Conservation (phyloP, 2,329 filamentous ascomycete genomes). For the Fusarium setosum region DNA sequence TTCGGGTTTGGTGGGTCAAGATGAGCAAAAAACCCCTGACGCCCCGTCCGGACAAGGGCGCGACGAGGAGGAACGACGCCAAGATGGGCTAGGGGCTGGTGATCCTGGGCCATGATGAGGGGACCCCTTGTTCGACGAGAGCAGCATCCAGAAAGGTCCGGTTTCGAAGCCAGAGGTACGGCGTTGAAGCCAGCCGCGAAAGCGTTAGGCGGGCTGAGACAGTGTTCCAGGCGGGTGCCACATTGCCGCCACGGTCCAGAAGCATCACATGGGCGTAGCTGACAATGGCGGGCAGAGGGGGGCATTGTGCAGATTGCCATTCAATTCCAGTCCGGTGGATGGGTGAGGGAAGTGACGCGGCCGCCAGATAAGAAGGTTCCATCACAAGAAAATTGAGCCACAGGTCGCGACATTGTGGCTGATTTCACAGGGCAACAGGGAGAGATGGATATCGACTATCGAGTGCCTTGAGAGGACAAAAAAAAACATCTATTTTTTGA, state of each 20-base stretch:
- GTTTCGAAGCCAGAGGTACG: conserved; percentile 24
- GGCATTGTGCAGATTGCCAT: neutral
- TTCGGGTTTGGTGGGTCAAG: conserved; percentile 36
- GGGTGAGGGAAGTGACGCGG: too few relatives aligned
- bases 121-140: neutral
- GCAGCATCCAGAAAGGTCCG: conserved; percentile 10
- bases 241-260: conserved; percentile 28
- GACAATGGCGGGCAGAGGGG: neutral
- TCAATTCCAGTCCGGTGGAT: neutral
- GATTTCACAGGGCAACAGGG: too few relatives aligned
- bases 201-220: conserved; percentile 31
- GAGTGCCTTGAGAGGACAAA: too few relatives aligned
- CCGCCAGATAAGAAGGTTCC: neutral
- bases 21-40: conserved; percentile 33
- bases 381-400: neutral
- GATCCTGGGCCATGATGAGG: conserved; percentile 16
- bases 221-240: neutral
- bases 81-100: conserved; percentile 29
- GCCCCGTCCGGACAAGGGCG: conserved; percentile 28
- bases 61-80: conserved; percentile 13
- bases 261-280: conserved; percentile 14
- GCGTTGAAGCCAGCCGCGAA: conserved; percentile 7
- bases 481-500: too few relatives aligned
- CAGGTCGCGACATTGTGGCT: too few relatives aligned
- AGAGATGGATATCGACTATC: too few relatives aligned